Evolutionary conservation across 495 filamentous ascomycete species (phyloP).

Genomic region (Hapsidospora chrysogenum): DNA sequence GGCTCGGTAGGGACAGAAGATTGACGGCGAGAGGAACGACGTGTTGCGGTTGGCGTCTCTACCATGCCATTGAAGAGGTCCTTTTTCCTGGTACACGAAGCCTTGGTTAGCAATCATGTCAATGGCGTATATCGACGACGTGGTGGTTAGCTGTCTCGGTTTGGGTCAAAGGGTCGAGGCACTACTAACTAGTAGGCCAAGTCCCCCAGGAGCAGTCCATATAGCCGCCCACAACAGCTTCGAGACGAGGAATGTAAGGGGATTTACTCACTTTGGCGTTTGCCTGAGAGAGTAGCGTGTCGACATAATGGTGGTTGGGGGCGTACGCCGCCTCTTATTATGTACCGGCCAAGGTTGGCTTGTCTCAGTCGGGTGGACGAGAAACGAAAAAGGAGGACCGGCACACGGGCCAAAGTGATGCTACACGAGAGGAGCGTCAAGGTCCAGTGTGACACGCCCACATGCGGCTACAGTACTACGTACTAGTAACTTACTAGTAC

Average conservation of each 20-base stretch:
- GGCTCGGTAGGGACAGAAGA: conserved; percentile 18
- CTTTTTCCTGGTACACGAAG: conserved; percentile 21
- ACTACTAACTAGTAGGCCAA: not conserved
- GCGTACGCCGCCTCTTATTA: too few relatives aligned
- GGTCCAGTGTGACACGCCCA: too few relatives aligned
- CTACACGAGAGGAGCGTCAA: too few relatives aligned
- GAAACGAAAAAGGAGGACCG: too few relatives aligned
- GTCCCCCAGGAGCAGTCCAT: not conserved
- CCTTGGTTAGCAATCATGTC: not conserved
- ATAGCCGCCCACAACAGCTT: not conserved
- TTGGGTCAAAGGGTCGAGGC: conserved; percentile 2
- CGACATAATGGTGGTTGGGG: conserved; percentile 5
- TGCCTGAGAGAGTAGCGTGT: conserved; percentile 27
- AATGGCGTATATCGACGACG: too few relatives aligned
- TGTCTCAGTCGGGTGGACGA: too few relatives aligned
- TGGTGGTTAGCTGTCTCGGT: not conserved
- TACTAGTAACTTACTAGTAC: too few relatives aligned
- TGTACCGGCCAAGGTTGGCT: too few relatives aligned
- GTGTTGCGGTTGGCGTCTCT: conserved; percentile 24
- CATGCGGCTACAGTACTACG: too few relatives aligned
- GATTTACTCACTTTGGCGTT: conserved; percentile 30
- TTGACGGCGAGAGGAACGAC: conserved; percentile 21
- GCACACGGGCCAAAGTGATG: too few relatives aligned
- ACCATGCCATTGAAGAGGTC: conserved; percentile 36
- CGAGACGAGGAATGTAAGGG: not conserved